Evolutionary conservation across 2,329 filamentous ascomycete genomes (phyloP).

Genomic region (Exophiala xenobiotica): DNA sequence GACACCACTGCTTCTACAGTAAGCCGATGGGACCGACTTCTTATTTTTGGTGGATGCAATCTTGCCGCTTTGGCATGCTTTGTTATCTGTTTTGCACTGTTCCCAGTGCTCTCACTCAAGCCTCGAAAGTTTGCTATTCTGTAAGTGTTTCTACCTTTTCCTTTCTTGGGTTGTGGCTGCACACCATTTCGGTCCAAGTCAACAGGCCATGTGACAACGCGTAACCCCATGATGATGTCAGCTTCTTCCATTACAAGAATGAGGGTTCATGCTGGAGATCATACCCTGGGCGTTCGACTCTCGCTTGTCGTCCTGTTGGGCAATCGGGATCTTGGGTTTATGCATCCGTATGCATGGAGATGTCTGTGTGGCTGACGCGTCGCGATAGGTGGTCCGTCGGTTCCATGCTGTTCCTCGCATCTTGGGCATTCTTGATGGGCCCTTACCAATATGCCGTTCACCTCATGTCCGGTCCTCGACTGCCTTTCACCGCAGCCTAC

Average conservation of each 20-base stretch:
- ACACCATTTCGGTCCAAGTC: slow-evolving; percentile 23
- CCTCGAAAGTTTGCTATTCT: slow-evolving; percentile 94
- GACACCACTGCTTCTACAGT: slow-evolving; percentile 55
- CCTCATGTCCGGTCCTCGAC: slow-evolving; percentile 75
- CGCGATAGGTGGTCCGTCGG: slow-evolving; percentile 85
- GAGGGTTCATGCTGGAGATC: slow-evolving; percentile 8
- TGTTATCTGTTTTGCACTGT: slow-evolving; percentile 85
- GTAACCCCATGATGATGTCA: slow-evolving; percentile 32
- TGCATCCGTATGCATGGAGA: slow-evolving; percentile 25
- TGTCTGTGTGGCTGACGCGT: slow-evolving; percentile 26
- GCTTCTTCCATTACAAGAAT: slow-evolving; percentile 22
- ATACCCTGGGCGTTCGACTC: slow-evolving; percentile 12
- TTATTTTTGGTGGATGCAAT: slow-evolving; percentile 91
- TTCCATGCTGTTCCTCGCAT: slow-evolving; percentile 82
- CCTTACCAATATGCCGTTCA: slow-evolving; percentile 80
- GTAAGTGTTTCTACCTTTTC: slow-evolving; percentile 62
- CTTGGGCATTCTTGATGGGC: slow-evolving; percentile 94
- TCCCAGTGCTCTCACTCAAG: slow-evolving; percentile 75
- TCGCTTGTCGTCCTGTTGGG: slow-evolving; percentile 7
- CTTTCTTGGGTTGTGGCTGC: slow-evolving; percentile 15
- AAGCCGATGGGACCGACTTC: slow-evolving; percentile 92
- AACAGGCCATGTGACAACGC: slow-evolving; percentile 28
- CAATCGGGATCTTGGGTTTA: slow-evolving; percentile 10
- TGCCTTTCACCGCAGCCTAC: slow-evolving; percentile 92
- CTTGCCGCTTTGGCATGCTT: slow-evolving; percentile 87